Base-by-base conservation (phyloP, 1,284 basidiomycete species). In the Porogramme epimiltina region DNA sequence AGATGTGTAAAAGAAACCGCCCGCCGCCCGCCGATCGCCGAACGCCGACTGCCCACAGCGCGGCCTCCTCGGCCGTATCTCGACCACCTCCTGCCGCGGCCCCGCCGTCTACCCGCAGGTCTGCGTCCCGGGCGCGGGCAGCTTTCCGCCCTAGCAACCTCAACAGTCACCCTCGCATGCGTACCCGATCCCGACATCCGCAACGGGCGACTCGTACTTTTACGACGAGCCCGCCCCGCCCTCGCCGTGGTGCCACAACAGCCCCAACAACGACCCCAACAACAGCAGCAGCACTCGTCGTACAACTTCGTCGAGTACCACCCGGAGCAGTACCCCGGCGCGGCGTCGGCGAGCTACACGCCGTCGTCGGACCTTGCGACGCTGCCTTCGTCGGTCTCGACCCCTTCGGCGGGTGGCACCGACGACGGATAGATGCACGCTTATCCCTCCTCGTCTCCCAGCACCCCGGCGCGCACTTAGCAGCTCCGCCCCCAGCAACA, bases 301-400 rank as follows among this genome's bases (percentile, higher is more conserved):
- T 63, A 61, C 58, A 56, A 54, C 47, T 63, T 59, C 42, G 49
- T 55, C 49, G 45, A 43, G 45, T 63, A 63, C 45, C 58, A 56
- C 48, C 51, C 52, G 10, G 62, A 61, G n/a, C n/a, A n/a, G n/a
- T n/a, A n/a, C n/a, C n/a, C n/a, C 23, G 52, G 48, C 52, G 25
- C 57, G 15, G 36, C 54, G n/a, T 42, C 47, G 36, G 43, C 55
- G 43, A 25, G 51, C 18, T 58, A 57, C 51, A 61, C 61, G 20
- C 61, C 61, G 6, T 54, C 25, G 36, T 59, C 59, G 10, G 61
- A 61, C 38, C 42, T 58, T 37, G 54, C 56, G 6, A 51, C 49
- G 22, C 47, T 54, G 20, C 53, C 56, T 11, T 64, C 62, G 19
- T 59, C 60, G 11, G 55, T 58, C 34, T 60, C 62, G 19, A 60